These are phyloP conservation scores for Cucurbitaria berberidis DNA, from an alignment of 2,329 filamentous ascomycete genomes.

Conservation along the genomic window DNA sequence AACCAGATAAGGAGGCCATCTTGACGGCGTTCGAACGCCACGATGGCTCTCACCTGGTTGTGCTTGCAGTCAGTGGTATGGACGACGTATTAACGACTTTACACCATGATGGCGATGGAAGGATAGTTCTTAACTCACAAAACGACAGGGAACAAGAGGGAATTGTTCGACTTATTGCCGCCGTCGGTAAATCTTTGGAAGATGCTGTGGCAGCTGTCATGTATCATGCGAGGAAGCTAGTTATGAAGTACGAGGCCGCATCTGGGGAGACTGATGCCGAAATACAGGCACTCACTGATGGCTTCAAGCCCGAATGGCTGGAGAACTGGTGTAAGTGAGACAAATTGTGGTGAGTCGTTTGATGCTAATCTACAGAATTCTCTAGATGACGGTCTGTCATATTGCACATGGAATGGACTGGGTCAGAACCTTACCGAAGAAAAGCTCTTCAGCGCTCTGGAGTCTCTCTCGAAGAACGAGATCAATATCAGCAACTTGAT, in stretches of 20 bases:
- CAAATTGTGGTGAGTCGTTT: no score
- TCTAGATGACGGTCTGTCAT: constrained; percentile 79
- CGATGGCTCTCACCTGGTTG: constrained; percentile 75
- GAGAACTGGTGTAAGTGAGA: constrained; percentile 74
- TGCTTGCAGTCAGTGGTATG: constrained; percentile 78
- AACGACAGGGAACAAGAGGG: constrained; percentile 70
- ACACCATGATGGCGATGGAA: constrained; percentile 67
- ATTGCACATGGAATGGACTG: constrained; percentile 96
- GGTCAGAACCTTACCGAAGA: constrained; percentile 82
- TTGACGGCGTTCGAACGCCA: constrained; percentile 76
- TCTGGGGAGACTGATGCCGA: constrained; percentile 56
- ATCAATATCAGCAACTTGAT: constrained; percentile 86
- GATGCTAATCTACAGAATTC: background rate
- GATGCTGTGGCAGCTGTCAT: constrained; percentile 78
- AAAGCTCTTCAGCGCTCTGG: constrained; percentile 77
- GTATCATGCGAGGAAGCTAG: constrained; percentile 80
- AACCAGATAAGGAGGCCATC: constrained; percentile 77
- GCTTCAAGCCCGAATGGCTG: constrained; percentile 70
- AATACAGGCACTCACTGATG: constrained; percentile 54
- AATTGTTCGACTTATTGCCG: constrained; percentile 69
- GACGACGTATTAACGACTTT: constrained; percentile 74
- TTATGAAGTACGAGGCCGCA: constrained; percentile 55
- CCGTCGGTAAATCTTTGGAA: constrained; percentile 75
- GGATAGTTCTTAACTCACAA: constrained; percentile 70
- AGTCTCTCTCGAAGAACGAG: constrained; percentile 70